Conservation (phyloP, 139 green algal species). For the Parachlorella kessleri region DNA sequence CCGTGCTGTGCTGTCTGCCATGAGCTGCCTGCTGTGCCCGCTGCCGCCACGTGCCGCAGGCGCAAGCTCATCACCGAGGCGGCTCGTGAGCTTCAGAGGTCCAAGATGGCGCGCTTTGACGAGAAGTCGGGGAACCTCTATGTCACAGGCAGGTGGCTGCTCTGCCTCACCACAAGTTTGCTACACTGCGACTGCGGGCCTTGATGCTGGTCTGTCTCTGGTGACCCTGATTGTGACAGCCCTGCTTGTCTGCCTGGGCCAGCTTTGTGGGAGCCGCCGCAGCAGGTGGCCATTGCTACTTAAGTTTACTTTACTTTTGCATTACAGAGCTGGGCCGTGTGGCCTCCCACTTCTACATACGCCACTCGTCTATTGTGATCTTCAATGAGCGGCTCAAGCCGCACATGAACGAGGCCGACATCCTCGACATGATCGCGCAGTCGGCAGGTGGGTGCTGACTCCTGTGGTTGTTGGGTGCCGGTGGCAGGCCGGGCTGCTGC, state of each 20-base stretch:
- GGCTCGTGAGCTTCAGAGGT: conserved; percentile 66
- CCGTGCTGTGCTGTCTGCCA: no score
- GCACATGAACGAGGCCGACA: conserved; percentile 79
- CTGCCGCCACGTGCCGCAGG: conserved; percentile 1
- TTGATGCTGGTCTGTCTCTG: no score
- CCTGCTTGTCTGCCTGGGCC: no score
- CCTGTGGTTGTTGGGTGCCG: neutral
- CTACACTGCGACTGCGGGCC: no score
- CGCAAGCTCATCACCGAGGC: conserved; percentile 72
- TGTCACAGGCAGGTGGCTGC: conserved; percentile 78
- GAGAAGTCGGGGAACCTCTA: conserved; percentile 89
- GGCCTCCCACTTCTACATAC: conserved; percentile 94
- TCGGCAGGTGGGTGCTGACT: conserved; percentile 35
- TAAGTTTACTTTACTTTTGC: neutral
- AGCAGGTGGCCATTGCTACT: no score
- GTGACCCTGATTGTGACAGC: no score
- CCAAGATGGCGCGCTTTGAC: conserved; percentile 94
- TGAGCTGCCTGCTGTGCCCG: no score
- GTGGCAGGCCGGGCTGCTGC: no score
- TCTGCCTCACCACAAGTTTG: no score
- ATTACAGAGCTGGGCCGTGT: conserved; percentile 86
- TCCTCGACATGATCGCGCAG: conserved; percentile 85
- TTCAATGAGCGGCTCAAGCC: conserved; percentile 88
- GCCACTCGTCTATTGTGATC: conserved; percentile 72
- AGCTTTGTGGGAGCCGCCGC: no score